phyloP scores from a whole-genome alignment of 2,329 filamentous ascomycete genomes.

The Kalmusia sp. region DNA sequence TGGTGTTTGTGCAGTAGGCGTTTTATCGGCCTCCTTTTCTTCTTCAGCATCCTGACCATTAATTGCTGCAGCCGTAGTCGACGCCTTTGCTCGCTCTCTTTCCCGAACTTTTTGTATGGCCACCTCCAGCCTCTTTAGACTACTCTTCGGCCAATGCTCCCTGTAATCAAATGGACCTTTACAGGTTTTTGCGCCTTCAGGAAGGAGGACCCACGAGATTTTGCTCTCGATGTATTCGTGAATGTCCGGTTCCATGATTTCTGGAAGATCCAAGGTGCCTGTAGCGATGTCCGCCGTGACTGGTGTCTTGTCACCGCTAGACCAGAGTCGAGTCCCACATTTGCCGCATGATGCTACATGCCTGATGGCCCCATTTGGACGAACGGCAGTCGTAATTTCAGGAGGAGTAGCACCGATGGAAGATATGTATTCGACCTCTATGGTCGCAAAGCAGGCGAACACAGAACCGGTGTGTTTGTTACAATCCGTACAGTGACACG shows the following conservation, averaged over 20 bases:
- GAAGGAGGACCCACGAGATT: slow-evolving; percentile 36
- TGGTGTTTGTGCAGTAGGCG: slow-evolving; percentile 31
- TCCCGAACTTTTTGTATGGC: slow-evolving; percentile 17
- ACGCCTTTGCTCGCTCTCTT: slow-evolving; percentile 3
- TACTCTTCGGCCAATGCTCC: slow-evolving; percentile 35
- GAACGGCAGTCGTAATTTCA: neutral
- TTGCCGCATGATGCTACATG: slow-evolving; percentile 23
- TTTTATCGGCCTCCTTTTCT: slow-evolving; percentile 30
- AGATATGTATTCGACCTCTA: slow-evolving; percentile 31
- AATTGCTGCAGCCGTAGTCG: slow-evolving; percentile 9
- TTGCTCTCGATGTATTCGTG: slow-evolving; percentile 38
- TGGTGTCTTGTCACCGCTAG: slow-evolving; percentile 11
- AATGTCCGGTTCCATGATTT: slow-evolving; percentile 38
- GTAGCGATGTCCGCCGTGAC: slow-evolving; percentile 23
- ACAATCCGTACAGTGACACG: slow-evolving; percentile 41
- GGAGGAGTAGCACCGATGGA: slow-evolving; percentile 25
- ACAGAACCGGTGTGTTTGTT: slow-evolving; percentile 33
- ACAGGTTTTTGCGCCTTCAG: slow-evolving; percentile 26
- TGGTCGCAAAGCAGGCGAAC: slow-evolving; percentile 29
- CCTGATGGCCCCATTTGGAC: neutral
- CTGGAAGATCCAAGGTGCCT: slow-evolving; percentile 36
- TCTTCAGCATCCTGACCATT: slow-evolving; percentile 11
- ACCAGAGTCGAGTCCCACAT: slow-evolving; percentile 34
- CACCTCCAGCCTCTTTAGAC: slow-evolving; percentile 30
- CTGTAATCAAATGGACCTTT: slow-evolving; percentile 16